These are phyloP conservation scores for Trichoderma simmonsii DNA, from an alignment of 2,329 filamentous ascomycete species.

Conservation along the genomic window DNA sequence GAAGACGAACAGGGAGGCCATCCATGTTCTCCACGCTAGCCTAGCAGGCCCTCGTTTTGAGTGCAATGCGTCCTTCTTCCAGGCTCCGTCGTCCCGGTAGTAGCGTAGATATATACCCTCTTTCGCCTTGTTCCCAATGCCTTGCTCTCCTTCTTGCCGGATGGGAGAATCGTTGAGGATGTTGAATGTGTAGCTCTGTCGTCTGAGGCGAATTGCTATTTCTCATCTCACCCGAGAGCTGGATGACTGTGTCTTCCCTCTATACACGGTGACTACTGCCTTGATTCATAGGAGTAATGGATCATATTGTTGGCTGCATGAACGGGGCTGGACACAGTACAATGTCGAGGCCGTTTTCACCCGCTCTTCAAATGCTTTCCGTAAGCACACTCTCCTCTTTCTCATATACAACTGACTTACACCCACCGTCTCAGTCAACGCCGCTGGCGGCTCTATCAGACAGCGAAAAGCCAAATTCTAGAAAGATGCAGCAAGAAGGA, in stretches of 20 bases:
- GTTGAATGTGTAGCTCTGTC: background rate
- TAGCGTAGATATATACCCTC: slow-evolving; percentile 17
- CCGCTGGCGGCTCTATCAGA: slow-evolving; percentile 28
- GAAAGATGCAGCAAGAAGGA: slow-evolving; percentile 56
- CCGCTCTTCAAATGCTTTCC: slow-evolving; percentile 44
- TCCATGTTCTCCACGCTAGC: slow-evolving; percentile 11
- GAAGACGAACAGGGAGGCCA: slow-evolving; percentile 8
- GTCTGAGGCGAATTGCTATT: background rate
- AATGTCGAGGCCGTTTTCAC: slow-evolving; percentile 51
- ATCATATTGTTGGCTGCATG: slow-evolving; percentile 61
- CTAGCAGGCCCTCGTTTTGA: slow-evolving; percentile 8
- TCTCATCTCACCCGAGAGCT: background rate
- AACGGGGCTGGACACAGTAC: slow-evolving; percentile 47
- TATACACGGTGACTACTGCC: background rate
- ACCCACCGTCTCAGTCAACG: slow-evolving; percentile 22
- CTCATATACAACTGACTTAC: background rate
- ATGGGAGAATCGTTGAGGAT: background rate
- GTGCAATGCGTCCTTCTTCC: slow-evolving; percentile 4
- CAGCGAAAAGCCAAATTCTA: slow-evolving; percentile 50
- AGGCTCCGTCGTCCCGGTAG: slow-evolving; percentile 9
- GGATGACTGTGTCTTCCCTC: slow-evolving; percentile 15
- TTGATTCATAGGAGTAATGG: slow-evolving; percentile 42
- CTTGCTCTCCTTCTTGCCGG: background rate
- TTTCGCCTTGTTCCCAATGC: slow-evolving; percentile 5
- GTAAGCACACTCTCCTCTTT: slow-evolving; percentile 32